Percentiles rank a stretch among this genome's conserved stretches.
Conservation (phyloP, 805 yeast species). For the Candida maesae region DNA sequence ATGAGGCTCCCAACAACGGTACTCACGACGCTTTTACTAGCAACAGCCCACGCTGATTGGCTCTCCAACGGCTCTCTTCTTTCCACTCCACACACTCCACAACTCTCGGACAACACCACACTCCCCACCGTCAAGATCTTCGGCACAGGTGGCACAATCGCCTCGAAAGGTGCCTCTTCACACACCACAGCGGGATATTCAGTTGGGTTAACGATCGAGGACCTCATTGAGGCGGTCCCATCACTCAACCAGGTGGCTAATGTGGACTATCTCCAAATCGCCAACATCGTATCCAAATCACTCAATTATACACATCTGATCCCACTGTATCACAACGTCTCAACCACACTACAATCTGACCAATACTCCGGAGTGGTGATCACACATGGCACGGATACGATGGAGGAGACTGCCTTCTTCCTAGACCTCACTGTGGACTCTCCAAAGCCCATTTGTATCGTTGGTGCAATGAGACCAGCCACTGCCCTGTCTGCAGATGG, state of each 20-base stretch:
- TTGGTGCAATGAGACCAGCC: conserved; percentile 69
- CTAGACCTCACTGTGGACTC: conserved; percentile 43
- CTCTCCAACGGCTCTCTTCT: too few relatives aligned
- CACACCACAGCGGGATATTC: conserved; percentile 51
- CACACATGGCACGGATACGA: conserved; percentile 69
- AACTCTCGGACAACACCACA: too few relatives aligned
- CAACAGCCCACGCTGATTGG: too few relatives aligned
- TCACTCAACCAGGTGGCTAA: conserved; percentile 50
- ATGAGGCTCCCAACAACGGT: too few relatives aligned
- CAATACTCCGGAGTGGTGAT: conserved; percentile 56
- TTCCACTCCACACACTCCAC: too few relatives aligned
- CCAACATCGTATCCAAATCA: conserved; percentile 57
- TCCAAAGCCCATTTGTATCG: conserved; percentile 30
- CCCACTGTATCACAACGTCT: conserved; percentile 42
- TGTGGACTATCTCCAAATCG: conserved; percentile 33
- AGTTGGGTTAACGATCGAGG: conserved; percentile 48
- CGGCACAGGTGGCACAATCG: conserved; percentile 59
- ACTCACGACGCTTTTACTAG: too few relatives aligned
- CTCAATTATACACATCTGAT: conserved; percentile 43
- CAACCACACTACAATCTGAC: conserved; percentile 35
- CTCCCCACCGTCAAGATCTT: conserved; percentile 38
- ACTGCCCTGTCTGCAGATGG: conserved; percentile 71
- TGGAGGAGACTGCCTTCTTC: conserved; percentile 64
- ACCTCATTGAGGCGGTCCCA: conserved; percentile 50
- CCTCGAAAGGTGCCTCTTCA: conserved; percentile 44